phyloP scores from a whole-genome alignment of 2,329 filamentous ascomycete species.

The Ceratocystis huliohia region DNA sequence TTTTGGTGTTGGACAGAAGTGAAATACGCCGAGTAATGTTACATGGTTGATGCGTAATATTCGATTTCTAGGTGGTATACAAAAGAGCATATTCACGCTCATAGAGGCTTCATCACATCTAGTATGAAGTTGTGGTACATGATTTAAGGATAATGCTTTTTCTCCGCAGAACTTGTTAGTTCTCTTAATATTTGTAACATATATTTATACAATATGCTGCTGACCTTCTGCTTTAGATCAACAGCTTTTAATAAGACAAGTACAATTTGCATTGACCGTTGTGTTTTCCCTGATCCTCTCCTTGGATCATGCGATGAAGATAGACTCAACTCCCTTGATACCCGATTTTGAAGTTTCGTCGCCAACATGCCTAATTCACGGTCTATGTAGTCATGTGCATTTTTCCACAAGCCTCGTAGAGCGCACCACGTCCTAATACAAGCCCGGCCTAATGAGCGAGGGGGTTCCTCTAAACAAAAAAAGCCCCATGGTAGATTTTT shows the following conservation, averaged over 20 bases:
- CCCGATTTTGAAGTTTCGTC: not conserved
- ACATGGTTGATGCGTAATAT: not conserved
- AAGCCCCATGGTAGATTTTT: not conserved
- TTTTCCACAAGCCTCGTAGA: conserved; percentile 14
- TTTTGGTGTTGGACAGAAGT: conserved; percentile 5
- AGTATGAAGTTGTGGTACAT: not conserved
- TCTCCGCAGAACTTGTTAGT: not conserved
- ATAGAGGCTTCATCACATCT: not conserved
- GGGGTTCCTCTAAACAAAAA: not conserved
- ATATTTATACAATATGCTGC: conserved; percentile 8
- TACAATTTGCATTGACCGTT: not conserved
- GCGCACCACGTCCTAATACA: not conserved
- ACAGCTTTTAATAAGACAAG: conserved; percentile 3
- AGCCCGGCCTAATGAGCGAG: not conserved
- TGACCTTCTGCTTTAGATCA: not conserved
- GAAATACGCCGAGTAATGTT: not conserved
- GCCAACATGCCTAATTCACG: not conserved
- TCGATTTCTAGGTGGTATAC: not conserved
- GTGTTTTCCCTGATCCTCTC: not conserved
- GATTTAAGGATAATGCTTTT: not conserved
- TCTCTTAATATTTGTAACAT: conserved; percentile 4
- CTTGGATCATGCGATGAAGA: too few relatives aligned
- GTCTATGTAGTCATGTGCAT: conserved; percentile 17
- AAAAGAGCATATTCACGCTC: conserved; percentile 11
- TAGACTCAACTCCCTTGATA: not conserved